Evolutionary conservation across 1,284 basidiomycete genomes (phyloP), one percentile per base, ranked within the genome.

Genomic region (Sanguinoderma infundibulare): DNA sequence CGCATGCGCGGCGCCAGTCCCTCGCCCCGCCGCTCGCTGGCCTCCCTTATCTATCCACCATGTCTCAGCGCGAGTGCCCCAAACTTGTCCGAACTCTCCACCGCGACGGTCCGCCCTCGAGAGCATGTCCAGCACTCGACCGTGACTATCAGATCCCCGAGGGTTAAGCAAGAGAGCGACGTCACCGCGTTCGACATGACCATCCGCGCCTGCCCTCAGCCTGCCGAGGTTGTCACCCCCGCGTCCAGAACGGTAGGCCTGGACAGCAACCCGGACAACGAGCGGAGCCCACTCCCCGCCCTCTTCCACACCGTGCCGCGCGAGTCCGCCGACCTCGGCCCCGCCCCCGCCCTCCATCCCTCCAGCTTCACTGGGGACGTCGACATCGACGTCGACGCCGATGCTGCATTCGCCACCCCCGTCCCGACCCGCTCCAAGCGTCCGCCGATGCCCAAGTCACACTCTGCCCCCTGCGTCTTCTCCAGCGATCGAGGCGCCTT

Each of bases 251-350:
- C 28, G 15, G 17, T n/a, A n/a, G 5, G 9, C 5, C 28, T 8
- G 6, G 40, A 56, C 20, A 28, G 49, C 34, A n/a, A n/a, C n/a
- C n/a, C n/a, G n/a, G 54, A 56, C n/a, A 55, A 42, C 30, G 54
- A 50, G 10, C 42, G 28, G 4, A 47, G 42, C 6, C 55, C 55
- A 8, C 50, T 56, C n/a, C 50, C 59, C 20, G 38, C 26, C 14
- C 26, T 57, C n/a, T 34, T 53, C 36, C 34, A 51, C 14, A 39
- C 53, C 24, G 36, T 51, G 5, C 22, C 32, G 3, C 42, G 24
- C 51, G 46, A 56, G 44, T 49, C 53, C 20, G 56, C 42, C 26
- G 40, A 47, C 51, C 15, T 24, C 26, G 24, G 42, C 6, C 17
- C n/a, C 15, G 22, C 42, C 44, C 44, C 51, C 38, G 8, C 22